A percentile compares a stretch with the other conserved stretches of the same genome.
Evolutionary conservation across 1,284 basidiomycete genomes (phyloP).

Genomic region (Heterobasidion annosum): DNA sequence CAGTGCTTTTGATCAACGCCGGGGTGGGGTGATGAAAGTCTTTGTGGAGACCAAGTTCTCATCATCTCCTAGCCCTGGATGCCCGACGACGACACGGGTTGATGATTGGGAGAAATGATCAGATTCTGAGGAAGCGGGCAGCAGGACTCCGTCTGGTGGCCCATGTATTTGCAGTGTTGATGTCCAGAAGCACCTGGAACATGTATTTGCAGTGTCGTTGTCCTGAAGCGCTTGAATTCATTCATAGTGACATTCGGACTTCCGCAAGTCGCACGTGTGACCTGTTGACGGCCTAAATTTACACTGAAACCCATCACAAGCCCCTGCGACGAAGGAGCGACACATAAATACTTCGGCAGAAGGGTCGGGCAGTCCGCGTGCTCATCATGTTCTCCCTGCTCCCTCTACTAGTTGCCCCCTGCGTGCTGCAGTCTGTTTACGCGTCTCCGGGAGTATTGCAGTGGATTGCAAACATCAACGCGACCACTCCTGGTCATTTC

Average conservation of each 20-base stretch:
- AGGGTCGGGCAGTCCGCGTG: too few relatives aligned
- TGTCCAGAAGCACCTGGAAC: neutral
- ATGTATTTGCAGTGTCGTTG: neutral
- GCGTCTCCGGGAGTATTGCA: slow-evolving; percentile 22
- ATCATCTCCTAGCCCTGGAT: slow-evolving; percentile 33
- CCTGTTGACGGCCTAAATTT: too few relatives aligned
- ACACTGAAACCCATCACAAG: too few relatives aligned
- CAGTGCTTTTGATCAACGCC: slow-evolving; percentile 50
- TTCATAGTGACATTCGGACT: too few relatives aligned
- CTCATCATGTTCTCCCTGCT: neutral
- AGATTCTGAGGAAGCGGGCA: neutral
- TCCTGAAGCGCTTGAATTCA: too few relatives aligned
- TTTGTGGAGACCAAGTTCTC: slow-evolving; percentile 51
- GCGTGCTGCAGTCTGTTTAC: neutral
- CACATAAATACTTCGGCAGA: too few relatives aligned
- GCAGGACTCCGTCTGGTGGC: too few relatives aligned
- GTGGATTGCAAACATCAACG: slow-evolving; percentile 29
- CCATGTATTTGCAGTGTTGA: neutral
- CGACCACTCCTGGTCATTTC: slow-evolving; percentile 31
- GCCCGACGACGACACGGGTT: slow-evolving; percentile 40
- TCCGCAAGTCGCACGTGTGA: too few relatives aligned
- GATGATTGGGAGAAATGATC: slow-evolving; percentile 35
- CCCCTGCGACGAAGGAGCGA: too few relatives aligned
- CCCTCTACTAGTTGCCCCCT: neutral
- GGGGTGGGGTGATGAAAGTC: slow-evolving; percentile 56